These are phyloP conservation scores for Penicillium maclennaniae DNA, from an alignment of 495 filamentous ascomycete genomes.

Conservation along the genomic window DNA sequence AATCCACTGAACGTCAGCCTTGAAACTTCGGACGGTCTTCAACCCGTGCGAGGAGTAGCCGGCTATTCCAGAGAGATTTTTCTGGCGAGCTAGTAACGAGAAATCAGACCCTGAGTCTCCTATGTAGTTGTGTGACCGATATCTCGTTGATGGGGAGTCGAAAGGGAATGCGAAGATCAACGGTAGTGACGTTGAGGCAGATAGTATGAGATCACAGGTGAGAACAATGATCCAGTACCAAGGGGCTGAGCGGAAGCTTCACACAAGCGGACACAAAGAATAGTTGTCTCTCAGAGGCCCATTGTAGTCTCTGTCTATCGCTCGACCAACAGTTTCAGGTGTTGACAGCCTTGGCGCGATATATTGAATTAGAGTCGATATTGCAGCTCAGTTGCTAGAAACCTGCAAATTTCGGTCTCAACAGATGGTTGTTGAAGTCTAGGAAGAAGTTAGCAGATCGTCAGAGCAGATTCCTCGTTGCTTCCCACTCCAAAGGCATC, in stretches of 20 bases:
- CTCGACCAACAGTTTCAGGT: not conserved
- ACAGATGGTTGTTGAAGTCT: slow-evolving; percentile 6
- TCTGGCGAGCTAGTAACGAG: not conserved
- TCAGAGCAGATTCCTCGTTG: slow-evolving; percentile 9
- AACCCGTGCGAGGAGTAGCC: not conserved
- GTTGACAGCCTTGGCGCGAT: not conserved
- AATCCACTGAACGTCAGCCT: not conserved
- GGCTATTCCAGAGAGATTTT: not conserved
- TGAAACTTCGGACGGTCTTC: not conserved
- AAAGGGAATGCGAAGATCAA: slow-evolving; percentile 7
- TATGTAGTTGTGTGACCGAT: not conserved
- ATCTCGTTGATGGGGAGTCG: not conserved
- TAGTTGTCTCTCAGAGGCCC: not conserved
- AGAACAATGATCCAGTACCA: not conserved
- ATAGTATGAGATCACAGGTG: slow-evolving; percentile 9
- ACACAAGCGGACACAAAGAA: not conserved
- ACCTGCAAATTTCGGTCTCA: slow-evolving; percentile 3
- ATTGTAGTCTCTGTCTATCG: not conserved
- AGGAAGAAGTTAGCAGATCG: slow-evolving; percentile 2
- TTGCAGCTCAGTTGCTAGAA: not conserved
- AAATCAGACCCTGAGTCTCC: not conserved
- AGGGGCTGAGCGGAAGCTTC: not conserved
- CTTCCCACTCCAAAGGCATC: slow-evolving; percentile 12
- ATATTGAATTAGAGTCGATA: not conserved
- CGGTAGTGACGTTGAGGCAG: not conserved